Evolutionary conservation across 768 basidiomycete genomes (phyloP).

Genomic region (Termitomyces sp.): DNA sequence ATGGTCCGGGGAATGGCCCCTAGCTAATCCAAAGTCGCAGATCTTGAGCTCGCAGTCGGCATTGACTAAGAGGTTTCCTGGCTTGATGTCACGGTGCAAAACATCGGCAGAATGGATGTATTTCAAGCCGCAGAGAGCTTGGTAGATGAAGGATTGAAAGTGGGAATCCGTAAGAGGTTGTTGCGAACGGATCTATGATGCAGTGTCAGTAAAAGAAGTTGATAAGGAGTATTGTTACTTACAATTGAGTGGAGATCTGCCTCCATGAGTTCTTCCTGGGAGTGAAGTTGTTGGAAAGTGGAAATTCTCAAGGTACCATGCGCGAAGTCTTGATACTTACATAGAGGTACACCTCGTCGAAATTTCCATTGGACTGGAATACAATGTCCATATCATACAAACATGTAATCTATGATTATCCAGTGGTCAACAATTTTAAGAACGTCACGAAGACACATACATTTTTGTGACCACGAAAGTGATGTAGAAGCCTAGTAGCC

Average conservation of each 20-base stretch:
- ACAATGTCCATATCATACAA: conserved; percentile 99
- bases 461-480: conserved; percentile 99
- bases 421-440: conserved; percentile 9
- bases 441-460: conserved; percentile 35
- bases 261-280: conserved; percentile 98
- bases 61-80: conserved; percentile 92
- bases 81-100: conserved; percentile 93
- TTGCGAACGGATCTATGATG: conserved; percentile 69
- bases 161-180: conserved; percentile 87
- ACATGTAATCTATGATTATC: conserved; percentile 73
- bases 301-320: not conserved
- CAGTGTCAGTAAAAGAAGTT: not conserved
- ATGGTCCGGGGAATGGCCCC: conserved; percentile 88
- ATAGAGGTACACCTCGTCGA: conserved; percentile 96
- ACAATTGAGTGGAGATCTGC: conserved; percentile 99
- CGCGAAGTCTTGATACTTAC: conserved; percentile 33
- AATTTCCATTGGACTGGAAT: conserved; percentile 83
- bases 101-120: conserved; percentile 98
- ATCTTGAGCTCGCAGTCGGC: conserved; percentile 98
- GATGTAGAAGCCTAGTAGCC: conserved; percentile 71
- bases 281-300: conserved; percentile 1
- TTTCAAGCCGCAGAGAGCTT: conserved; percentile 96
- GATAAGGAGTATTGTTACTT: conserved; percentile 17
- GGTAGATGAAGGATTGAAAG: conserved; percentile 96
- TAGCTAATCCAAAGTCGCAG: conserved; percentile 96